Evolutionary conservation across 805 yeast genomes (phyloP), one percentile per base, ranked within the genome.

Genomic region (Candida dajiaensis): DNA sequence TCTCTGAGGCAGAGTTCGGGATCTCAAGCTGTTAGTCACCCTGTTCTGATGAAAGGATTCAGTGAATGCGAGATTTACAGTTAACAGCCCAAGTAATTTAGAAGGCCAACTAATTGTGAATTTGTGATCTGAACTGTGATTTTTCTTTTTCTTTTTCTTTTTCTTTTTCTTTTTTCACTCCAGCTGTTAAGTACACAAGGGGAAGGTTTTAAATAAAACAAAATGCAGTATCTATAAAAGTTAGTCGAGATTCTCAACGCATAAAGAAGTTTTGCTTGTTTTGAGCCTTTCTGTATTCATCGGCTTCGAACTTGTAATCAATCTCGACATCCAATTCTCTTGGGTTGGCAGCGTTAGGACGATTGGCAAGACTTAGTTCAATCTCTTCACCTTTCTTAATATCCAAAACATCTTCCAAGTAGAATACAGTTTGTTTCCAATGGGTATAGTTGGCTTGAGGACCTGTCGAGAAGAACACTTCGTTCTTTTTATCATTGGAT

Each of bases 341-440:
- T 51, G 94, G 95, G 67, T 94, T 94, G 44, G 51, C 62, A 40
- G 64, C 66, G 65, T 86, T 89, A 47, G 98, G 98, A 60, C 81
- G 74, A 52, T 87, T 82, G 11, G 84, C 78, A 49, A 94, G 70
- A 26, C 71, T 69, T 40, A 98, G 94, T 48, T 76, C 75, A 54
- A 95, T 72, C 37, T 65, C 61, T 59, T 94, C 99, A 48, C 92
- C 96, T 55, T 73, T 72, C 61, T 83, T 82, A 51, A 85, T 69
- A 59, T 81, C 86, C 53, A 92, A 68, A 25, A 87, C 95, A 58
- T 88, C 86, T 56, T 77, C 81, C 61, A 92, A 74, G 67, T 94
- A 95, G 69, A 95, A 89, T 1, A 94, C 95, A 18, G 97, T 86
- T 71, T 94, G 99, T 67, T 94, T 95, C 99, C 99, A 94, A 71